Evolutionary conservation across 495 filamentous ascomycete species (phyloP).

Genomic region (Trichoderma parareesei): DNA sequence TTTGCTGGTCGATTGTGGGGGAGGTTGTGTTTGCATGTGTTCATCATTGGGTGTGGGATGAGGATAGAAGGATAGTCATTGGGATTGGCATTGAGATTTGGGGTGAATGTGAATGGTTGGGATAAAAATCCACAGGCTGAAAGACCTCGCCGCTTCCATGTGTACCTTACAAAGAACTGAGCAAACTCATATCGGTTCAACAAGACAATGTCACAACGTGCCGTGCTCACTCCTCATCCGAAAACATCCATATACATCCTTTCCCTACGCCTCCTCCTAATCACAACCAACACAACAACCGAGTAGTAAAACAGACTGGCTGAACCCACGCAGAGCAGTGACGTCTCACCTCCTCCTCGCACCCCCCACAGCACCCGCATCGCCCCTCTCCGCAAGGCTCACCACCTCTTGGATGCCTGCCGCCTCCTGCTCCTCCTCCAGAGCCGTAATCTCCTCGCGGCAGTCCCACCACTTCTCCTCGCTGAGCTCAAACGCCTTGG

Average conservation of each 20-base stretch:
- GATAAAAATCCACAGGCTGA: too few relatives aligned
- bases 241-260: too few relatives aligned
- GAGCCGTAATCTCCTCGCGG: slow-evolving; percentile 81
- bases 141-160: too few relatives aligned
- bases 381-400: slow-evolving; percentile 63
- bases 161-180: too few relatives aligned
- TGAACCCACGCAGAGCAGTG: too few relatives aligned
- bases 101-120: background rate
- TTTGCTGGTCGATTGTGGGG: too few relatives aligned
- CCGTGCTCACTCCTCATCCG: too few relatives aligned
- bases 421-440: slow-evolving; percentile 95
- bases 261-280: too few relatives aligned
- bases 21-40: background rate
- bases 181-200: too few relatives aligned
- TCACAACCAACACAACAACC: too few relatives aligned
- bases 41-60: background rate
- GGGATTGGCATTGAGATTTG: background rate
- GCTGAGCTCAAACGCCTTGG: slow-evolving; percentile 75
- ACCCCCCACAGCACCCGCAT: slow-evolving; percentile 24
- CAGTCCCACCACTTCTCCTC: slow-evolving; percentile 99
- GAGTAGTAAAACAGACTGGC: too few relatives aligned
- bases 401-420: slow-evolving; percentile 94
- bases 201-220: too few relatives aligned
- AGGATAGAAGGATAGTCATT: background rate
- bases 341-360: slow-evolving; percentile 2